These are phyloP conservation scores for Saxispiralis lemnorum DNA, from an alignment of 495 filamentous ascomycete species.

Conservation along the genomic window DNA sequence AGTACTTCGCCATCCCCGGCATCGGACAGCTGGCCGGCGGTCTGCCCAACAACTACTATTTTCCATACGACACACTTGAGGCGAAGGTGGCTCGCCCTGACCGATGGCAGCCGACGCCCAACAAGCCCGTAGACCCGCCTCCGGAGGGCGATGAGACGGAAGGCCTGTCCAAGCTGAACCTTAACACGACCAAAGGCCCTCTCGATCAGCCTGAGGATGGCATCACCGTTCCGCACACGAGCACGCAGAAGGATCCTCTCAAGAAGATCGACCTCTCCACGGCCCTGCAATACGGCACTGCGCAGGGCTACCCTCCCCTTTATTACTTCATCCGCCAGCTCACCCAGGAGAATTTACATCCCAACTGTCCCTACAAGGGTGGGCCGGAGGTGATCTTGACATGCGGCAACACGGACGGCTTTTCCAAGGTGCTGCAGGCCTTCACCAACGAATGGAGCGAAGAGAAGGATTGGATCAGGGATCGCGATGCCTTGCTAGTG, in stretches of 20 bases:
- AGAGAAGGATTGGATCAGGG: conserved; percentile 43
- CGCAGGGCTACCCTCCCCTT: conserved; percentile 59
- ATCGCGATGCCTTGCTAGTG: conserved; percentile 52
- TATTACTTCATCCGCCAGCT: conserved; percentile 61
- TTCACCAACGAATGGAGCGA: conserved; percentile 58
- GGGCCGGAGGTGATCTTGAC: conserved; percentile 64
- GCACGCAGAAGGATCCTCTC: conserved; percentile 32
- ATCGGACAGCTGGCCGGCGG: conserved; percentile 82
- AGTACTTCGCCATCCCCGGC: conserved; percentile 62
- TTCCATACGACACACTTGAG: conserved; percentile 82
- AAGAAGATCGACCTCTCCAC: conserved; percentile 62
- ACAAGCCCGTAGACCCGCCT: conserved; percentile 32
- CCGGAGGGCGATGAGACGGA: conserved; percentile 8
- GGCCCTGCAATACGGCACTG: conserved; percentile 71
- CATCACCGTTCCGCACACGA: conserved; percentile 46
- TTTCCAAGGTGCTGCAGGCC: conserved; percentile 54
- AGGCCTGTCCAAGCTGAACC: background rate
- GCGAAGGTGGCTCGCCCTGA: conserved; percentile 55
- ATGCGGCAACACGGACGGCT: conserved; percentile 69
- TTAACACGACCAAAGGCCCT: conserved; percentile 7
- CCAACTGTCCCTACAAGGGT: conserved; percentile 55
- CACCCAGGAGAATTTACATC: conserved; percentile 57
- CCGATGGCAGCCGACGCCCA: conserved; percentile 51
- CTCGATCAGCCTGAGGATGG: conserved; percentile 10
- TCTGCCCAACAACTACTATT: conserved; percentile 61